These are phyloP conservation scores for Stemphylium vesicarium DNA, from an alignment of 2,329 filamentous ascomycete species.

Conservation along the genomic window DNA sequence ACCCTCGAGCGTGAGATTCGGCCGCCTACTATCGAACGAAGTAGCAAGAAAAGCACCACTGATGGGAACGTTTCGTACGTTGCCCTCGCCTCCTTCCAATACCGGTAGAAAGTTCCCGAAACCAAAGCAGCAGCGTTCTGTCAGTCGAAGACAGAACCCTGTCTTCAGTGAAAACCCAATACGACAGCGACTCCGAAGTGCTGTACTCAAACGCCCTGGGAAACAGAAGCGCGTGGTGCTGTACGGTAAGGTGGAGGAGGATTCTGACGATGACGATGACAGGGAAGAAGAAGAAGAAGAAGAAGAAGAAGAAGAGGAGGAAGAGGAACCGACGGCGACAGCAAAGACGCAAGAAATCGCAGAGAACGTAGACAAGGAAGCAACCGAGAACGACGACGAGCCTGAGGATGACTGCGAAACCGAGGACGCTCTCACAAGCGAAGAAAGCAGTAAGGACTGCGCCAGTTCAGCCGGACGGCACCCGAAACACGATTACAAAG, in stretches of 20 bases:
- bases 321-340: too few species aligned
- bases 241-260: neutral
- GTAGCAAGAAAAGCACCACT: slow-evolving; percentile 9
- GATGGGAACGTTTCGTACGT: neutral
- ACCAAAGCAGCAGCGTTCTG: neutral
- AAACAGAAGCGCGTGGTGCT: neutral
- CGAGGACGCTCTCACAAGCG: too few species aligned
- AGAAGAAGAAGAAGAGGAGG: too few species aligned
- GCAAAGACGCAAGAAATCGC: too few species aligned
- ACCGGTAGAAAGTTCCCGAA: neutral
- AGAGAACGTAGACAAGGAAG: too few species aligned
- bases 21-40: neutral
- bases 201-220: neutral
- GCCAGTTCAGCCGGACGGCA: neutral
- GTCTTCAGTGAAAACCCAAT: neutral
- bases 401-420: too few species aligned
- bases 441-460: too few species aligned
- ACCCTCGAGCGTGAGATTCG: neutral
- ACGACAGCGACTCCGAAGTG: neutral
- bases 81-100: neutral
- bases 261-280: too few species aligned
- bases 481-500: slow-evolving; percentile 10
- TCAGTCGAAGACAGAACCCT: neutral
- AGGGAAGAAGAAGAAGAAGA: too few species aligned
- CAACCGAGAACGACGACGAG: too few species aligned